Percentiles rank a stretch among this genome's conserved stretches.
phyloP scores from a whole-genome alignment of 371 early-diverging fungal genomes.

The Mortierella sp. region DNA sequence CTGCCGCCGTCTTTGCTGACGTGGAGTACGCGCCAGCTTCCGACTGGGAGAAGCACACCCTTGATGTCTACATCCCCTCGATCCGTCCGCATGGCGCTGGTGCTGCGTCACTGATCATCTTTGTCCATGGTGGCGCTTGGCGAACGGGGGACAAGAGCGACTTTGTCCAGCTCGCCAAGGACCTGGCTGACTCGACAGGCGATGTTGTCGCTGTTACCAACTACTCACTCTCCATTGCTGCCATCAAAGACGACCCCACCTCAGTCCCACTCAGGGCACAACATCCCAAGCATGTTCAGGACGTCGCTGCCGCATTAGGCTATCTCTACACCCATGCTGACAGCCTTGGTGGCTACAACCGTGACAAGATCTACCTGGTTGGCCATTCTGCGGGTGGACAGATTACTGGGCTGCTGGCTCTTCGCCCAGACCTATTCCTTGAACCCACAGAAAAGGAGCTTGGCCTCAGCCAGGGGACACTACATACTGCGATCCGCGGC shows the following conservation, averaged over 20 bases:
- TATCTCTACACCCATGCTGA: slow-evolving; percentile 53
- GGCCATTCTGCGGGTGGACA: slow-evolving; percentile 93
- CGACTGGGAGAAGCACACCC: slow-evolving; percentile 55
- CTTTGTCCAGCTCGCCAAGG: slow-evolving; percentile 58
- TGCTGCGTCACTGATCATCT: slow-evolving; percentile 64
- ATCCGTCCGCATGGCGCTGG: not conserved
- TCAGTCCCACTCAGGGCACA: slow-evolving; percentile 40
- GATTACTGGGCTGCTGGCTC: slow-evolving; percentile 66
- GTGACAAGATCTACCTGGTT: slow-evolving; percentile 62
- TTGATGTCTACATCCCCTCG: slow-evolving; percentile 60
- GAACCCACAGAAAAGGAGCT: slow-evolving; percentile 26
- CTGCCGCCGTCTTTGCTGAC: slow-evolving; percentile 15
- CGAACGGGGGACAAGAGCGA: slow-evolving; percentile 77
- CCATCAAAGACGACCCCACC: slow-evolving; percentile 40
- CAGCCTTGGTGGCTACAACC: slow-evolving; percentile 47
- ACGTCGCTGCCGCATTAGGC: slow-evolving; percentile 61
- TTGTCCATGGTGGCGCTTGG: slow-evolving; percentile 91
- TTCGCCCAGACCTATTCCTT: slow-evolving; percentile 60
- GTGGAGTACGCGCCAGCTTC: slow-evolving; percentile 48
- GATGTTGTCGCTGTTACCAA: slow-evolving; percentile 74
- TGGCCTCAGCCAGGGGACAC: slow-evolving; percentile 23
- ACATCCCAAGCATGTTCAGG: slow-evolving; percentile 71
- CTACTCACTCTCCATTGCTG: slow-evolving; percentile 65
- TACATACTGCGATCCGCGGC: slow-evolving; percentile 57
- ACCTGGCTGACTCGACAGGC: slow-evolving; percentile 54